Base-by-base conservation (phyloP, 2,329 filamentous ascomycete species). In the Aspergillus sp. region DNA sequence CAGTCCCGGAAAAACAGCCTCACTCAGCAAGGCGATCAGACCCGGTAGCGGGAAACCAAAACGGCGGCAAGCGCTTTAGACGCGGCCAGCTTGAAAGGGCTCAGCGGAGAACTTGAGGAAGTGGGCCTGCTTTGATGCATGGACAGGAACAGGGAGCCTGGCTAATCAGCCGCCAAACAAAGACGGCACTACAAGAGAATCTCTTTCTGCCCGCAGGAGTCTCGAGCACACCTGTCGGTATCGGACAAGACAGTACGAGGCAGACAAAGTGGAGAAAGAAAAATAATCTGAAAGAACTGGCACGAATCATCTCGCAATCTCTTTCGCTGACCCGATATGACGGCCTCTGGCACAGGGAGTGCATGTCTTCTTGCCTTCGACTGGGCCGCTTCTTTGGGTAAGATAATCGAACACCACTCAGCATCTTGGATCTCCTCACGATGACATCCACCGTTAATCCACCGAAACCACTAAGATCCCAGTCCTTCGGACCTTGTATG, bases 31-130 rank as follows among this genome's bases (percentile, higher is more conserved):
- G 34, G 38, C 23, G 52, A 46, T 31, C 25, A 54, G 38, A 46
- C 5, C 38, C 28, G 19, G 41, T 38, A 45, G 54, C 48, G 51
- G 59, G 57, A 55, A 60, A 60, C 48, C 38, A 65, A 65, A 69
- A 65, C 65, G 60, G 69, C 57, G 28, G 68, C 71, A 76, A 75
- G 71, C 72, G 72, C 73, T 71, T 66, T 73, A 74, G 66, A 73
- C 73, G 73, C 73, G 66, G 57, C 61, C 57, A 66, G 62, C 60
- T 43, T 66, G 65, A 54, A 31, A 65, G 30, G 62, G 7, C 23
- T 63, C 25, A 23, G 64, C 34, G 48, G 31, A 30, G 23, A 53
- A 66, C 43, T 52, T 56, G 50, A 17, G 49, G 28, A 49, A 59
- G 62, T 61, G 64, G 63, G 51, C 55, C 60, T 61, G 43, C n/a